Conservation (phyloP, 2,329 filamentous ascomycete species). For the Huntiella abstrusa region DNA sequence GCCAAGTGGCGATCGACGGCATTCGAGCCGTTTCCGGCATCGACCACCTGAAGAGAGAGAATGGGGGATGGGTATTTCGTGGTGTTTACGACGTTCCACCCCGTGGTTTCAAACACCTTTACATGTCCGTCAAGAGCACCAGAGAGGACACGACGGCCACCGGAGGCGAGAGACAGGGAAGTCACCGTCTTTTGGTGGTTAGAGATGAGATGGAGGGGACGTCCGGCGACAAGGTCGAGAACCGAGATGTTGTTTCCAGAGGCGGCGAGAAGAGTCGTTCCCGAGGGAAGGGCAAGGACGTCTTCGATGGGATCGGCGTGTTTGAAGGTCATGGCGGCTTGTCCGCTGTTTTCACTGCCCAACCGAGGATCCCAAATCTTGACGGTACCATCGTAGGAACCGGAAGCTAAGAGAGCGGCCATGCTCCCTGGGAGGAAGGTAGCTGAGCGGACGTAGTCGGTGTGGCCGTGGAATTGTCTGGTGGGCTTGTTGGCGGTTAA, state of each 20-base stretch:
- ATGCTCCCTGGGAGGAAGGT: constrained; percentile 60
- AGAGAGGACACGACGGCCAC: constrained; percentile 62
- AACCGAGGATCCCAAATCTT: constrained; percentile 81
- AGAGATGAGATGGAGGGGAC: constrained; percentile 66
- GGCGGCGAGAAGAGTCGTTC: constrained; percentile 69
- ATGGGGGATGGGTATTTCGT: constrained; percentile 88
- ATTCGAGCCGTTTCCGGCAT: constrained; percentile 18
- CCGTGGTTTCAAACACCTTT: constrained; percentile 86
- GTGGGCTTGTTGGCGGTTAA: constrained; percentile 61
- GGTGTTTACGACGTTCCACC: constrained; percentile 91
- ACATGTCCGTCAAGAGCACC: constrained; percentile 89
- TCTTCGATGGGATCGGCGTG: constrained; percentile 76
- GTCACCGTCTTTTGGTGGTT: constrained; percentile 99
- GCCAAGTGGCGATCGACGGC: constrained; percentile 80
- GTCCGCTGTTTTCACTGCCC: constrained; percentile 27
- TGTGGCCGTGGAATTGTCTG: constrained; percentile 66
- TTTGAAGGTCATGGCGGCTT: constrained; percentile 78
- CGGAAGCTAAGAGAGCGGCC: constrained; percentile 66
- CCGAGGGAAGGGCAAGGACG: constrained; percentile 71
- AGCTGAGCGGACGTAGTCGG: constrained; percentile 80
- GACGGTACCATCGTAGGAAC: constrained; percentile 88
- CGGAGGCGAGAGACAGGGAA: constrained; percentile 61
- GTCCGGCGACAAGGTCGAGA: constrained; percentile 78
- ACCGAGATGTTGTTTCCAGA: constrained; percentile 78
- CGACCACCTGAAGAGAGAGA: constrained; percentile 60